phyloP scores from a whole-genome alignment of 441 rosid genomes.

The Populus hybrid region DNA sequence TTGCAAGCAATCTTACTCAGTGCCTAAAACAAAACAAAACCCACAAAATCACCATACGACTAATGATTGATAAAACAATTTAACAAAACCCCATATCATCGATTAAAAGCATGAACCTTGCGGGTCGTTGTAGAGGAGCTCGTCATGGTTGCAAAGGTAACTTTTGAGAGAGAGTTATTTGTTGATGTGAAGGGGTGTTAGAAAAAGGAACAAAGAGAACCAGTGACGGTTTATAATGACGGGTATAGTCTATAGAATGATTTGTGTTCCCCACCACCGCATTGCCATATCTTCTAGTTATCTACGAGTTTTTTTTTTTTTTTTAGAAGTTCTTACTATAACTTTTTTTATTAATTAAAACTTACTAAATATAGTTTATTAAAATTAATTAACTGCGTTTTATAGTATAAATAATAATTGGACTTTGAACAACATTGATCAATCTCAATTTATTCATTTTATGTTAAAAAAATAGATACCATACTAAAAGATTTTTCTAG shows the following conservation, averaged over 20 bases:
- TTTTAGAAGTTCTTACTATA: neutral
- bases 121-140: conserved; percentile 78
- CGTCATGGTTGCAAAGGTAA: conserved; percentile 45
- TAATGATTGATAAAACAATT: neutral
- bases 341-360: no score
- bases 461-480: neutral
- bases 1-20: conserved; percentile 96
- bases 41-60: neutral
- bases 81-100: neutral
- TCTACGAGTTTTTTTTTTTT: neutral
- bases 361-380: neutral
- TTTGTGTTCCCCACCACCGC: neutral
- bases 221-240: conserved; percentile 4
- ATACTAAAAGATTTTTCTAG: no score
- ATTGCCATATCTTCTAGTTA: neutral
- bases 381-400: neutral
- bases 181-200: conserved; percentile 3
- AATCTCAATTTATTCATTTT: no score
- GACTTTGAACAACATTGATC: neutral
- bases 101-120: conserved; percentile 44
- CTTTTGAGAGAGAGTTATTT: neutral
- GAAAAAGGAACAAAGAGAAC: conserved; percentile 11
- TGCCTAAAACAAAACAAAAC: conserved; percentile 40
- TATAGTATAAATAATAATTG: neutral
- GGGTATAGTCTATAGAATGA: neutral